Conservation (phyloP, 2,329 filamentous ascomycete genomes). For the Fusarium floridanum region DNA sequence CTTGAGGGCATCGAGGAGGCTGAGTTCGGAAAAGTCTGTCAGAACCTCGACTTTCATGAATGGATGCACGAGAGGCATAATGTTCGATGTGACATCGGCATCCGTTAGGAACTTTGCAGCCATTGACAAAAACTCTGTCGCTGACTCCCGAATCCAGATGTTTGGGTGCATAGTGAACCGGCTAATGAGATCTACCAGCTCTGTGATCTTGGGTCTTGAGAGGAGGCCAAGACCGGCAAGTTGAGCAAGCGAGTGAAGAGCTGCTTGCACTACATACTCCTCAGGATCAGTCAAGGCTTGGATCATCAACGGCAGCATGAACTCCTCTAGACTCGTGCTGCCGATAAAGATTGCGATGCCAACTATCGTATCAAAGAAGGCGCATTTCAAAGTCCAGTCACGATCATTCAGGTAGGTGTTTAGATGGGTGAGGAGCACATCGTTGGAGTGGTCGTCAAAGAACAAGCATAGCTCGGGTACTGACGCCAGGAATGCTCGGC, state of each 20-base stretch:
- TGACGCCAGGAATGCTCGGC: constrained; percentile 90
- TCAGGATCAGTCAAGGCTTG: constrained; percentile 94
- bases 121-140: constrained; percentile 84
- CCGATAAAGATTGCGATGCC: constrained; percentile 93
- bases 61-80: constrained; percentile 82
- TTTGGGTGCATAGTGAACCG: constrained; percentile 95
- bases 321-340: constrained; percentile 90
- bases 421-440: constrained; percentile 94
- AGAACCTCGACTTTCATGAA: constrained; percentile 83
- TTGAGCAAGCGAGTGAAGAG: constrained; percentile 86
- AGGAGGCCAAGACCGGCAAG: constrained; percentile 91
- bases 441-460: constrained; percentile 92
- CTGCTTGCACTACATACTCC: constrained; percentile 93
- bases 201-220: constrained; percentile 86
- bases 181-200: constrained; percentile 84
- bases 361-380: constrained; percentile 95
- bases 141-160: constrained; percentile 92
- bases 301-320: constrained; percentile 94
- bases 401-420: constrained; percentile 98
- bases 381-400: constrained; percentile 96
- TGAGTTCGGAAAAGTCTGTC: constrained; percentile 75
- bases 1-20: constrained; percentile 85
- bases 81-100: constrained; percentile 86
- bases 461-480: constrained; percentile 95
- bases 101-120: constrained; percentile 80